Evolutionary conservation across 768 basidiomycete species (phyloP), one percentile per base, ranked within the genome.

Genomic region (Suillus bovinus): DNA sequence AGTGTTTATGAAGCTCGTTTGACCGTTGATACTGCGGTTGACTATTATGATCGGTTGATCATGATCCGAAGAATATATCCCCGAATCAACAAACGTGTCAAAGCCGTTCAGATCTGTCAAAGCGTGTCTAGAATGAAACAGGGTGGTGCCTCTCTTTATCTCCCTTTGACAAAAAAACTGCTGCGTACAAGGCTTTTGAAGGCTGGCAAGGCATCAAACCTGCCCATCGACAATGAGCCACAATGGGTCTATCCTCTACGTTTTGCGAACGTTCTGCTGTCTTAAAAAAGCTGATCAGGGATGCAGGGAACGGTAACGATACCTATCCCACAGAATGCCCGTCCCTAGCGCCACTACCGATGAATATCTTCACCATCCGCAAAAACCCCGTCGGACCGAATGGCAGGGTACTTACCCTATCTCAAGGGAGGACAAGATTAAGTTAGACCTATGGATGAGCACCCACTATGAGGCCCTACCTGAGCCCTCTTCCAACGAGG

Each of bases 401-500:
- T 42, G 29, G 20, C 34, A 11, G 58, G 58, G 44, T 10, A 59
- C 58, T 49, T 33, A 61, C 11, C 38, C 49, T 11, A 36, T 49
- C 49, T 50, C 62, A 39, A 56, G 11, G 55, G 36, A 27, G 24
- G 55, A 39, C 38, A 39, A 56, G 36, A 24, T 56, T 38, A 38
- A 27, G 24, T 56, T 56, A 17, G 55, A 56, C 36, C 9, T 56
- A 17, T 56, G 55, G 55, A 17, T 38, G 24, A 56, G 36, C 36
- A 39, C 10, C 27, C 36, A 20, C 2, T 38, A 27, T 4, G 10
- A 20, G 14, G 24, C 24, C 10, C 55, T 56, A 11, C 55, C 36
- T 39, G 36, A 56, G 16, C 55, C 63, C 58, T 24, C 58, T 52
- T 67, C 72, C 29, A 63, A 66, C 63, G 65, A 64, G 7, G 44